phyloP scores from a whole-genome alignment of 768 basidiomycete species.

The Lentinula guzmanii region DNA sequence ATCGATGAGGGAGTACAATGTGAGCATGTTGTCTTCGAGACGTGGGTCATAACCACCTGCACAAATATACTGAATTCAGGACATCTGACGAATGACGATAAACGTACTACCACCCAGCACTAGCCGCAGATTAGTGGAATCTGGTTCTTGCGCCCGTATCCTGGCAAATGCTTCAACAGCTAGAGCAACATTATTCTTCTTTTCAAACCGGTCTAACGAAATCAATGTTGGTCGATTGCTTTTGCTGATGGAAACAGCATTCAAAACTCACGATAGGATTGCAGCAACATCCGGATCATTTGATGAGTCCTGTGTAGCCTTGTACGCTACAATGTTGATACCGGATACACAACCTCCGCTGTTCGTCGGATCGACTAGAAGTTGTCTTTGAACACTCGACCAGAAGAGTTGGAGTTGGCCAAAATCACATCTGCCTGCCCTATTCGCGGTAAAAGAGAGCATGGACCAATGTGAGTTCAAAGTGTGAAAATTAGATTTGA shows the following conservation, averaged over 20 bases:
- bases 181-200: slow-evolving; percentile 85
- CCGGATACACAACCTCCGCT: slow-evolving; percentile 91
- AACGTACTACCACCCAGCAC: slow-evolving; percentile 64
- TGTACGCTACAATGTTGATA: slow-evolving; percentile 78
- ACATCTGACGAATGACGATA: not conserved
- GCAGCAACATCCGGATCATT: slow-evolving; percentile 45
- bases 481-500: not conserved
- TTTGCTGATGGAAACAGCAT: not conserved
- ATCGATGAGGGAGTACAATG: slow-evolving; percentile 55
- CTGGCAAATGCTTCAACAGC: slow-evolving; percentile 70
- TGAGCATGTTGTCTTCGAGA: slow-evolving; percentile 76
- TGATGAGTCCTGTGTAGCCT: slow-evolving; percentile 28
- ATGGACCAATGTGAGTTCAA: not conserved
- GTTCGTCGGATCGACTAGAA: slow-evolving; percentile 59
- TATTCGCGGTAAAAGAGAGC: slow-evolving; percentile 20
- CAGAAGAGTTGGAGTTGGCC: slow-evolving; percentile 88
- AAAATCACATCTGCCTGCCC: slow-evolving; percentile 88
- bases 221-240: slow-evolving; percentile 70
- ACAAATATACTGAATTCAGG: not conserved
- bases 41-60: slow-evolving; percentile 89
- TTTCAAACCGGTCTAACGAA: slow-evolving; percentile 92
- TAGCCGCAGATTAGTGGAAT: slow-evolving; percentile 46
- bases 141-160: slow-evolving; percentile 28
- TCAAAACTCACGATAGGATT: slow-evolving; percentile 51
- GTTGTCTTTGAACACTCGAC: slow-evolving; percentile 69